Evolutionary conservation across 2,329 filamentous ascomycete species (phyloP).

Genomic region (Gaeumannomyces sp.): DNA sequence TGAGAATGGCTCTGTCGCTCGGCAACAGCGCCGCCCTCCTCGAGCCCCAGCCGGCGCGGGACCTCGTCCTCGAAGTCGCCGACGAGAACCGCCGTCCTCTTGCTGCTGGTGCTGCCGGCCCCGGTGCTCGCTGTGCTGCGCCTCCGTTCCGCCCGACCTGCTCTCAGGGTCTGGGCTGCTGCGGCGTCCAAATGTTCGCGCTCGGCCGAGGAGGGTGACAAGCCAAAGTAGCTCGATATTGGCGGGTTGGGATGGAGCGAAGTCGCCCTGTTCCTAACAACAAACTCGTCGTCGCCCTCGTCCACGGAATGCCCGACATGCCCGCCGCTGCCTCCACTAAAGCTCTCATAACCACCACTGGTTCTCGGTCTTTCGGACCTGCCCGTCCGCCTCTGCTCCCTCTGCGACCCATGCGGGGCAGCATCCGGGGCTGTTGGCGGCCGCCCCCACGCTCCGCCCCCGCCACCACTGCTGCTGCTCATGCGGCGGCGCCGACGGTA

Average conservation of each 20-base stretch:
- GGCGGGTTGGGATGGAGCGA: not conserved
- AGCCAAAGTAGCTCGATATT: not conserved
- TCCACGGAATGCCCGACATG: not conserved
- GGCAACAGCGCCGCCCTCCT: not conserved
- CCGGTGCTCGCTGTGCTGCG: not conserved
- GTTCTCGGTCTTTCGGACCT: not conserved
- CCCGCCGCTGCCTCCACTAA: too few species aligned
- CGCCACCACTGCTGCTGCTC: not conserved
- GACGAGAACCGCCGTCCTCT: not conserved
- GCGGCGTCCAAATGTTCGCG: not conserved
- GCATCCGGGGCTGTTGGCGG: not conserved
- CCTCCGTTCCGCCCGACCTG: not conserved
- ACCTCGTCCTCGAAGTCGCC: not conserved
- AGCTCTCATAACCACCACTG: not conserved
- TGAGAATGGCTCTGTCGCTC: not conserved
- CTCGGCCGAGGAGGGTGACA: not conserved
- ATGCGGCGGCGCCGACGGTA: not conserved
- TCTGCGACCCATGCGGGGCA: not conserved
- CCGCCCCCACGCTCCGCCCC: not conserved
- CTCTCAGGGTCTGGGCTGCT: too few species aligned
- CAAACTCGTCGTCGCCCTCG: not conserved
- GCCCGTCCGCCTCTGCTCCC: not conserved
- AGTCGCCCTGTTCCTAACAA: not conserved
- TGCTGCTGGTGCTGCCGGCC: not conserved
- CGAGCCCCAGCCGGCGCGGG: too few species aligned